A percentile compares a stretch with the other conserved stretches of the same genome.
phyloP scores from a whole-genome alignment of 208 protist species.

The Crithidia fasciculata region DNA sequence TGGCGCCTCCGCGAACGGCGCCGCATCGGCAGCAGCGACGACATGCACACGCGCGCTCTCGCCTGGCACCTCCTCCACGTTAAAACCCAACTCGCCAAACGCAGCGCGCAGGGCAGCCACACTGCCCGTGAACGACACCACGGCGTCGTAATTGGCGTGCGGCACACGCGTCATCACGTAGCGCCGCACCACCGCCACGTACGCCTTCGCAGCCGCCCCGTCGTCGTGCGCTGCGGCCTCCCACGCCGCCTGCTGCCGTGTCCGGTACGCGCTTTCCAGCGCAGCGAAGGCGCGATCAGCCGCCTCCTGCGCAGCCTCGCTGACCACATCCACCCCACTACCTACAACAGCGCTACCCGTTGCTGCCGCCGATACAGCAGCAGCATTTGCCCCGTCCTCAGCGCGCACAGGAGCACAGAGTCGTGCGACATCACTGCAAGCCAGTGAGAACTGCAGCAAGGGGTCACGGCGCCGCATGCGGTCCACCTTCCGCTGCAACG shows the following conservation, averaged over 20 bases:
- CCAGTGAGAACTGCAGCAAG: conserved; percentile 81
- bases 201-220: conserved; percentile 51
- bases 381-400: conserved; percentile 2
- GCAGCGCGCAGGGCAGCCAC: conserved; percentile 16
- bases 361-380: neutral
- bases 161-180: conserved; percentile 58
- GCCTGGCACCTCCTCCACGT: conserved; percentile 20
- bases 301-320: conserved; percentile 42
- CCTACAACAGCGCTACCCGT: neutral
- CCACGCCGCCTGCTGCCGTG: conserved; percentile 61
- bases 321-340: neutral
- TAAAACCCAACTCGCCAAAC: conserved; percentile 44
- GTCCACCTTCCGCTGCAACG: conserved; percentile 84
- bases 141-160: conserved; percentile 71
- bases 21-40: conserved; percentile 32
- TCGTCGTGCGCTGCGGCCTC: conserved; percentile 30
- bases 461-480: conserved; percentile 81
- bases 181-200: conserved; percentile 56
- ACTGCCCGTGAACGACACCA: conserved; percentile 56
- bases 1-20: conserved; percentile 19
- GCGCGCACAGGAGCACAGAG: conserved; percentile 35
- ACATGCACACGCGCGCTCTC: conserved; percentile 32
- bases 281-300: conserved; percentile 58
- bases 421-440: conserved; percentile 76
- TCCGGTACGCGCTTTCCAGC: conserved; percentile 53